These are phyloP conservation scores for Cajanus cajan DNA, from an alignment of 306 rosid species.

Conservation along the genomic window DNA sequence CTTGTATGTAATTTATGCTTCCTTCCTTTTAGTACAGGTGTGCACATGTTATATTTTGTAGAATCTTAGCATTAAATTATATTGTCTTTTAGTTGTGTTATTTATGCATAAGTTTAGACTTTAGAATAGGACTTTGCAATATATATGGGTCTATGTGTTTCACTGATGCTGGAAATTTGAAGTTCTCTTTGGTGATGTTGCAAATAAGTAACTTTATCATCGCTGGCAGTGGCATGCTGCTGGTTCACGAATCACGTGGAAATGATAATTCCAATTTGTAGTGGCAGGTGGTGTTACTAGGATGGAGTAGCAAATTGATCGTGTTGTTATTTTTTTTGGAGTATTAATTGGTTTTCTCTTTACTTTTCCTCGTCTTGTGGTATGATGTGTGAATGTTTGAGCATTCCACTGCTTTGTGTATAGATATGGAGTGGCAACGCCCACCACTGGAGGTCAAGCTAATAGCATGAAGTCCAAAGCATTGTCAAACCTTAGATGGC, in stretches of 20 bases:
- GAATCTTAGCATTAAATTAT: neutral
- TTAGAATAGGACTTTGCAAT: neutral
- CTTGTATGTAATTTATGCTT: neutral
- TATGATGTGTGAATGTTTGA: constrained; percentile 8
- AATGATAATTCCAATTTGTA: neutral
- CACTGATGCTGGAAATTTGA: neutral
- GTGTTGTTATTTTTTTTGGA: neutral
- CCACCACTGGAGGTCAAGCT: constrained; percentile 58
- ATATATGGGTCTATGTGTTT: neutral
- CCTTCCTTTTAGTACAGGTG: neutral
- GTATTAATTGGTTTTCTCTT: constrained; percentile 5
- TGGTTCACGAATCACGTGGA: neutral
- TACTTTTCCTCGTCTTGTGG: neutral
- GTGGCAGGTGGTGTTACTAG: neutral
- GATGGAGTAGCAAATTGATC: constrained; percentile 4
- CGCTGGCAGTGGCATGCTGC: neutral
- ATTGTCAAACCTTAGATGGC: constrained; percentile 66
- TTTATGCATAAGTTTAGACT: neutral
- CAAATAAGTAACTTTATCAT: constrained; percentile 18
- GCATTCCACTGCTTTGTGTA: constrained; percentile 9
- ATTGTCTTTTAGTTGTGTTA: neutral
- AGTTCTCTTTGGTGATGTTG: neutral
- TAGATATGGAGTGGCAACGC: constrained; percentile 59
- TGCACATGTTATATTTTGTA: constrained; percentile 7
- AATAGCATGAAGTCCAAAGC: constrained; percentile 68